Evolutionary conservation across 306 rosid genomes (phyloP), one percentile per base, ranked within the genome.

Genomic region (Gillenia trifoliata): DNA sequence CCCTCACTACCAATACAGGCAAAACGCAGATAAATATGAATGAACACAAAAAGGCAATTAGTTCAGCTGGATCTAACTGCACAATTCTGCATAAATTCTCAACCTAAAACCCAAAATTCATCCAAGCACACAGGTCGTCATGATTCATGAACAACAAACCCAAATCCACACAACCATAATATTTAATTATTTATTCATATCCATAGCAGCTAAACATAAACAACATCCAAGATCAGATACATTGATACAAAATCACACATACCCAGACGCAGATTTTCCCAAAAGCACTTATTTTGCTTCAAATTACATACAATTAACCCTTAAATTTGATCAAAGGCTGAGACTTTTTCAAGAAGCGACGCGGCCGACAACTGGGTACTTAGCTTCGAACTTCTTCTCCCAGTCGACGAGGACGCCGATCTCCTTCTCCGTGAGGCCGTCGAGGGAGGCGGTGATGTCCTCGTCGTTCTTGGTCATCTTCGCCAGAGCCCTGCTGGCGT

Each of bases 301-400:
- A 28, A 33, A 19, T 9, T 3, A 52, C 34, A 72, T 33, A 52
- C 31, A 61, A 11, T 29, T 5, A 29, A 16, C 13, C 34, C 71
- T 52, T 50, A 75, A 40, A 50, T 57, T 62, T 0, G 15, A 19
- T n/a, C 11, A 19, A 43, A 55, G 45, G 7, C 29, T 5, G 47
- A 62, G 29, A 60, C 36, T 60, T 15, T 56, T 60, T 81, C 57
- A 87, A 85, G 82, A 70, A 75, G 75, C 73, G 34, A 90, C 85
- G 12, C 92, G 94, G 34, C 82, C 98, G 72, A 94, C 91, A 30
- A 91, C 75, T 20, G 96, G 94, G 82, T 94, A 91, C 89, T 94
- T 94, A 78, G 97, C 97, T 73, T 85, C 86, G 83, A 94, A 94
- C 83, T 94, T 91, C 79, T 85, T 91, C 78, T 94, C 98, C 97